Evolutionary conservation across 441 rosid species (phyloP), one percentile per base, ranked within the genome.

Genomic region (Cnidoscolus chayamansa): DNA sequence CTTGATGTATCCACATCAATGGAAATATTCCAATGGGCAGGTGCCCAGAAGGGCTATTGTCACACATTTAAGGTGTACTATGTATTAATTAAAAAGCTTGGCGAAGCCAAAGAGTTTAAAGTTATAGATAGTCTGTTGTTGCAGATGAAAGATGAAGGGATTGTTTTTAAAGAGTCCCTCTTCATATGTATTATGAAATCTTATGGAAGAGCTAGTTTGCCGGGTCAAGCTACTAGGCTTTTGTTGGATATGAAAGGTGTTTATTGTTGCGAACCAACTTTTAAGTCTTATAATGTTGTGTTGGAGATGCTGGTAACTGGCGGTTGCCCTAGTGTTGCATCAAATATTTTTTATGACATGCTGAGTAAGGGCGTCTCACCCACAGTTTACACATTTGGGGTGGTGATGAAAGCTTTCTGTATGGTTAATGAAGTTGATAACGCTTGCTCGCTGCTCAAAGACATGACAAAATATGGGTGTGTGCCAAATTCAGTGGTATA

Each of bases 301-400:
- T 72, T 90, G 79, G 89, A 83, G 55, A 77, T 90, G 75, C 71
- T 92, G 54, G 93, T 90, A 10, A 79, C 77, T 35, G 79, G 81
- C 61, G 74, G 81, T 64, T 92, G 93, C 73, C 81, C 93, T 56
- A 79, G 81, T 75, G 81, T 86, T 71, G 90, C 95, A 13, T 81
- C 84, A 7, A 92, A 90, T 82, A 86, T 92, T 73, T 92, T 91
- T 64, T 86, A 90, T 75, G 93, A 91, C 69, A 91, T 94, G 98
- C 77, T 94, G 76, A 82, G 81, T 79, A 78, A 84, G 81, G 89
- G 88, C 43, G 68, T 89, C 70, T 80, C 82, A 1, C 98, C 98
- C 0, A 83, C 85, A 56, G 89, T 88, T 64, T 89, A 78, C 78
- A 86, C 96, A 1, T 90, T 91, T 75, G 90, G 90, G 8, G 75